Evolutionary conservation across 805 yeast species (phyloP), one percentile per base, ranked within the genome.

Genomic region (Scheffersomyces spartinae): DNA sequence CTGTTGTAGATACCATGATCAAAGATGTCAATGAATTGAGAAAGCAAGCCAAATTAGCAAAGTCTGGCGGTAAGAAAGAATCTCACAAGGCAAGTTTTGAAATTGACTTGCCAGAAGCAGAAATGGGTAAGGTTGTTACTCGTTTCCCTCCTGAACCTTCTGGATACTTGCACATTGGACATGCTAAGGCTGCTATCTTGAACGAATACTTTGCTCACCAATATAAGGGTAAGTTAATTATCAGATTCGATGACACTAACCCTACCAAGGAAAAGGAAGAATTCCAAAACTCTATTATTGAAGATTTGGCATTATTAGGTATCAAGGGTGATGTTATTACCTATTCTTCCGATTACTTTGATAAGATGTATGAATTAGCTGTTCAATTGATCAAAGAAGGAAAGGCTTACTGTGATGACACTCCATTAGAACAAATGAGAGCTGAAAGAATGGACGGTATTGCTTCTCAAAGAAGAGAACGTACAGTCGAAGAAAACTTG

Each of bases 71-170:
- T 42, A 77, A 78, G 61, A 85, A 84, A 59, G 91, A 83, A 55
- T 64, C 75, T 27, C 93, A 84, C 67, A 83, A 84, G 62, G 97
- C 98, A 35, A 86, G 80, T 55, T 91, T 80, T 41, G 96, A 86
- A 51, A 91, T 91, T 45, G 91, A 83, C 45, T 71, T 91, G 39
- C 81, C 80, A 32, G 93, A 75, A 50, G 99, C 99, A 31, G 74
- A 70, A 45, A 74, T 79, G 30, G 99, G 99, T 38, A 64, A 86
- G 57, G 99, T 91, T 30, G 97, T 93, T 28, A 93, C 98, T 28
- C 80, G 99, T 62, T 91, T 91, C 74, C 98, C 95, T 26, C 99
- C 99, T 38, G 99, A 91, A 64, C 99, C 99, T 33, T 82, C 94
- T 61, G 99, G 99, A 61, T 91, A 86, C 58, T 70, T 91, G 58